phyloP scores from a whole-genome alignment of 306 rosid species.

The Pterocarpus macrocarpus region DNA sequence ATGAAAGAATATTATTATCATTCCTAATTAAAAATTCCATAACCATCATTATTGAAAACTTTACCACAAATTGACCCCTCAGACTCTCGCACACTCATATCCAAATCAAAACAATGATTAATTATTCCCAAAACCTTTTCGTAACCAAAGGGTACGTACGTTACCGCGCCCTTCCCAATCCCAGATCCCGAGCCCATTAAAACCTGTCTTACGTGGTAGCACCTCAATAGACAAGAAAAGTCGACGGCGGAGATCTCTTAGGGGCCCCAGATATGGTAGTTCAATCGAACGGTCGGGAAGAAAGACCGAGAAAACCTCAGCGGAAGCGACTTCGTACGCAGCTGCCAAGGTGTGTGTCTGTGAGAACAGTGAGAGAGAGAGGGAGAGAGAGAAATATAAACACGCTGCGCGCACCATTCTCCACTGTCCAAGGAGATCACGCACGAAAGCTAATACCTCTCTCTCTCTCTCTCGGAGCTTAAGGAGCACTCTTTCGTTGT shows the following conservation, averaged over 20 bases:
- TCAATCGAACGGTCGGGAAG: constrained; percentile 45
- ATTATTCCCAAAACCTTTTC: constrained; percentile 48
- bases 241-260: not conserved
- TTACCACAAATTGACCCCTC: constrained; percentile 50
- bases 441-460: constrained; percentile 32
- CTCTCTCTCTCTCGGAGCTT: not conserved
- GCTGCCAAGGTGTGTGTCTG: constrained; percentile 68
- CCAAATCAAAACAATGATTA: constrained; percentile 59
- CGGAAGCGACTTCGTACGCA: constrained; percentile 61
- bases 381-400: constrained; percentile 44
- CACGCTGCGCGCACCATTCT: constrained; percentile 66
- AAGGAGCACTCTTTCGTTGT: not conserved
- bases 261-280: not conserved
- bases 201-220: not conserved
- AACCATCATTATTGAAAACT: constrained; percentile 46
- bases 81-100: constrained; percentile 8
- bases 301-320: constrained; percentile 63
- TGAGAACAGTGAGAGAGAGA: constrained; percentile 45
- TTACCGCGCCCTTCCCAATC: constrained; percentile 26
- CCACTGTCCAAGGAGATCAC: constrained; percentile 71
- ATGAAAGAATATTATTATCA: no score
- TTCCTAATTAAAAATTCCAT: constrained; percentile 40
- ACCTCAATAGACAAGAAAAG: fast-evolving
- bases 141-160: constrained; percentile 15
- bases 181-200: constrained; percentile 40